Evolutionary conservation across 192 early-diverging fungal genomes (phyloP), one percentile per base, ranked within the genome.

Genomic region (Rhizoclosmatium globosum): DNA sequence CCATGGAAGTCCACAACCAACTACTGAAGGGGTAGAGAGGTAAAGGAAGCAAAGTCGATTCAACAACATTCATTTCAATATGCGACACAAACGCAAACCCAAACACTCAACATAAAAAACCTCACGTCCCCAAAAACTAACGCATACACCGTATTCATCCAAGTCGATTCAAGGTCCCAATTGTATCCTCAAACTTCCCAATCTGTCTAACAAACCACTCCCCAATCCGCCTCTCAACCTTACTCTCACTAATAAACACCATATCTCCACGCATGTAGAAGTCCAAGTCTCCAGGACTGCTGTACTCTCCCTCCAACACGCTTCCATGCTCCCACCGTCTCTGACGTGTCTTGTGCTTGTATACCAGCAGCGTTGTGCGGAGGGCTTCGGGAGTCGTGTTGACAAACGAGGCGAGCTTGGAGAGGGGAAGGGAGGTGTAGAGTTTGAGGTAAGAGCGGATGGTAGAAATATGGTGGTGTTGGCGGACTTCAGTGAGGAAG

Each of bases 151-250:
- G n/a, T n/a, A n/a, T n/a, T 50, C 15, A 50, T 50, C 48, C 48
- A 4, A 50, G 15, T 50, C 68, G 21, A 15, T 71, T 43, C 31
- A 79, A 43, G 44, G 6, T 62, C 46, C 56, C 59, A 56, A 79
- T 71, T 41, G 53, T 75, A 80, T 88, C 94, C 68, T 95, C 93
- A 81, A 96, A 94, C 87, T 95, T 96, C 85, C 93, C 95, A 75
- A 95, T 94, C 85, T 99, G 93, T 72, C 96, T 92, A 81, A 97
- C 93, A 79, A 97, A 97, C 94, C 95, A 99, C 77, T 99, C 97
- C 47, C 92, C 96, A 82, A 95, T 95, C 73, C 94, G 91, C 57
- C 95, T 91, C 42, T 94, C 95, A n/a, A 94, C 91, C 82, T 97
- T 95, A 86, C 90, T 93, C 86, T 99, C 97, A 9, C 93, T 92